A percentile compares a stretch with the other conserved stretches of the same genome.
phyloP scores from a whole-genome alignment of 2,329 filamentous ascomycete species.

The Stachybotrys elegans region DNA sequence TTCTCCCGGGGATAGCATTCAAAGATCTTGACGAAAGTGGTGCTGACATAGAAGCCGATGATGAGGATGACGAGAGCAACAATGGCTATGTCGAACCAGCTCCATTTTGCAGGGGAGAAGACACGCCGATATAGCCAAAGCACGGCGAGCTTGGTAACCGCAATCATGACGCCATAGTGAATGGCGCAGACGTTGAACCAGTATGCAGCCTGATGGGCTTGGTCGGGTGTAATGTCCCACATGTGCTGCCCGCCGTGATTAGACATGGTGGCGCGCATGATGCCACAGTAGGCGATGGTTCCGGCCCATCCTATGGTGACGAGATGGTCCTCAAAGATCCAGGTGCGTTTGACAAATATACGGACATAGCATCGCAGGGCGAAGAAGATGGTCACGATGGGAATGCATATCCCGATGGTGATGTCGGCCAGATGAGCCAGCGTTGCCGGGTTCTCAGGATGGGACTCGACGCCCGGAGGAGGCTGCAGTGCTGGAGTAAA shows the following conservation, averaged over 20 bases:
- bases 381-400: conserved; percentile 8
- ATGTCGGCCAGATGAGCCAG: conserved; percentile 3
- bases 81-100: conserved; percentile 4
- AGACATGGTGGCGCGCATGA: conserved; percentile 8
- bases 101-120: conserved; percentile 5
- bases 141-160: conserved; percentile 6
- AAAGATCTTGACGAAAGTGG: conserved; percentile 6
- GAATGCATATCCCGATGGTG: conserved; percentile 6
- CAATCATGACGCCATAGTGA: conserved; percentile 8
- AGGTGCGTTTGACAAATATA: conserved; percentile 6
- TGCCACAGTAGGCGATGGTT: conserved; percentile 7
- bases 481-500: conserved; percentile 5
- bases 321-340: conserved; percentile 6
- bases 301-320: conserved; percentile 6
- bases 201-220: conserved; percentile 5
- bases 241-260: conserved; percentile 5
- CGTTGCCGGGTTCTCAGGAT: conserved; percentile 5
- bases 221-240: conserved; percentile 5
- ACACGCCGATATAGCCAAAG: conserved; percentile 7
- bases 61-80: conserved; percentile 1
- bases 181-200: conserved; percentile 8
- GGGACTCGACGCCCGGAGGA: conserved; percentile 4
- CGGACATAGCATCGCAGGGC: conserved; percentile 4
- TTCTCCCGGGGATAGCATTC: conserved; percentile 6
- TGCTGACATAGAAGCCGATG: conserved; percentile 5